A percentile compares a stretch with the other conserved stretches of the same genome.
phyloP scores from a whole-genome alignment of 169 alveolate species.

The Cryptosporidium tyzzeri region DNA sequence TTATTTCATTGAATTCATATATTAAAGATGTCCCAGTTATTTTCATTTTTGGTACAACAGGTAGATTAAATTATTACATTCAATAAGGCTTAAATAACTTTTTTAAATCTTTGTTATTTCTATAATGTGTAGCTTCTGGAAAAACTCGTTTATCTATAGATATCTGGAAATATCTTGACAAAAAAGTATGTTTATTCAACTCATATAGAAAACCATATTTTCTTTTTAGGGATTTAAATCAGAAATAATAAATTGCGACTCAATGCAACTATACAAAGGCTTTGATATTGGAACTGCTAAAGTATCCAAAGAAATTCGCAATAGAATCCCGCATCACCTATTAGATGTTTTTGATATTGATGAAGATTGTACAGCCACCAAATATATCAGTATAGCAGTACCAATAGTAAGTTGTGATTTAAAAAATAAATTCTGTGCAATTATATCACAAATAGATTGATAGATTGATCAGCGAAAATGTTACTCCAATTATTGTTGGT shows the following conservation, averaged over 20 bases:
- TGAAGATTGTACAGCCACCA: slow-evolving; percentile 57
- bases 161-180: slow-evolving; percentile 53
- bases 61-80: slow-evolving; percentile 20
- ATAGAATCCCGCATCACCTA: slow-evolving; percentile 52
- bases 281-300: slow-evolving; percentile 74
- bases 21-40: slow-evolving; percentile 45
- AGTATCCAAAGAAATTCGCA: slow-evolving; percentile 44
- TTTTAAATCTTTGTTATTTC: background rate
- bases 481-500: slow-evolving; percentile 63
- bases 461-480: background rate
- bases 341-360: slow-evolving; percentile 43
- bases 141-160: slow-evolving; percentile 61
- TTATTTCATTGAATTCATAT: background rate
- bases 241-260: slow-evolving; percentile 66
- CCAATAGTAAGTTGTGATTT: slow-evolving; percentile 48
- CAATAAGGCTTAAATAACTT: slow-evolving; percentile 7
- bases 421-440: background rate
- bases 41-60: slow-evolving; percentile 68
- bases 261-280: slow-evolving; percentile 68
- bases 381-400: slow-evolving; percentile 25
- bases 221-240: slow-evolving; percentile 20
- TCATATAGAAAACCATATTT: background rate
- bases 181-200: slow-evolving; percentile 29
- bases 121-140: slow-evolving; percentile 60
- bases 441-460: slow-evolving; percentile 32